Percentiles rank a stretch among this genome's conserved stretches.
These are phyloP conservation scores for Collybia mongolica DNA, from an alignment of 768 basidiomycete species.

Conservation along the genomic window DNA sequence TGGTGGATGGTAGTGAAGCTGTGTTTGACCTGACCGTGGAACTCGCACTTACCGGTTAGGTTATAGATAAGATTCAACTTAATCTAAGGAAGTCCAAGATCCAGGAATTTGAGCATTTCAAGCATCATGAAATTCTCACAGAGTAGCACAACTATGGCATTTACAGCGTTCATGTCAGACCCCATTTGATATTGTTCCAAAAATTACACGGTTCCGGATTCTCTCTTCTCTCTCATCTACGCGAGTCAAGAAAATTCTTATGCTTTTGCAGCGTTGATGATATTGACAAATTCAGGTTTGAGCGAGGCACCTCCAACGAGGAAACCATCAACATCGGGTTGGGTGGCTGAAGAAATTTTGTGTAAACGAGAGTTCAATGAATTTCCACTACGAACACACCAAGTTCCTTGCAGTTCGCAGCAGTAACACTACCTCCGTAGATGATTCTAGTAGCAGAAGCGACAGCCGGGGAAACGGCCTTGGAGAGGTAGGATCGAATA, in stretches of 20 bases:
- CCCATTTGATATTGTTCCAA: too few species aligned
- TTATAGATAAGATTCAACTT: too few species aligned
- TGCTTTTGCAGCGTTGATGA: conserved; percentile 65
- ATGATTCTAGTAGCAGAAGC: conserved; percentile 82
- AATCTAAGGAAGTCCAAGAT: too few species aligned
- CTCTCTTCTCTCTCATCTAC: not conserved
- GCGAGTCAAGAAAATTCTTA: not conserved
- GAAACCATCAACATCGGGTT: conserved; percentile 93
- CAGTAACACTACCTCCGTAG: conserved; percentile 94
- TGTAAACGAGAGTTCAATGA: not conserved
- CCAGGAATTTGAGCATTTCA: too few species aligned
- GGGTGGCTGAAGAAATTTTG: conserved; percentile 46
- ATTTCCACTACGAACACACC: conserved; percentile 44
- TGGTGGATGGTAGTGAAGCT: too few species aligned
- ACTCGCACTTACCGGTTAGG: too few species aligned
- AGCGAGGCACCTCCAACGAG: conserved; percentile 96
- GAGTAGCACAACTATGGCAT: too few species aligned
- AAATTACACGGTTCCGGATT: too few species aligned
- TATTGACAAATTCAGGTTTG: conserved; percentile 94
- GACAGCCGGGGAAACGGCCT: conserved; percentile 62
- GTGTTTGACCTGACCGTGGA: too few species aligned
- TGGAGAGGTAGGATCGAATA: conserved; percentile 73
- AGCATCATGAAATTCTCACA: too few species aligned
- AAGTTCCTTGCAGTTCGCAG: conserved; percentile 85
- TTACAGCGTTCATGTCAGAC: too few species aligned